Evolutionary conservation across 805 yeast species (phyloP).

Genomic region (Cyberlindnera mrakii): DNA sequence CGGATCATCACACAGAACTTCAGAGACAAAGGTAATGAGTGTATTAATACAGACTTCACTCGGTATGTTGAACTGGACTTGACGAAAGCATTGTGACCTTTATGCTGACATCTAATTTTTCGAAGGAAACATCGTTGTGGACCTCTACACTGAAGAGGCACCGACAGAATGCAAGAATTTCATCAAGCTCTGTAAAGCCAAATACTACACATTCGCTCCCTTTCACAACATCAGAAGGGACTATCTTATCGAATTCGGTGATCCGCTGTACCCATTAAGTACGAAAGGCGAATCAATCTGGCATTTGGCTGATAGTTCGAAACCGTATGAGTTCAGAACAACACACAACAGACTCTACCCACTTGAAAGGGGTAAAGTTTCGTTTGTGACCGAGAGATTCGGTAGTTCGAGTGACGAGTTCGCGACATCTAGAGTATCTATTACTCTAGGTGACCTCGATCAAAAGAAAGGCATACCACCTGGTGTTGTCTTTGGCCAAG

Average conservation of each 20-base stretch:
- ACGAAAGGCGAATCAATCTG: constrained; percentile 27
- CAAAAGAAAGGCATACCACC: constrained; percentile 10
- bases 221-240: constrained; percentile 38
- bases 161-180: constrained; percentile 40
- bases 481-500: constrained; percentile 39
- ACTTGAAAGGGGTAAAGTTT: constrained; percentile 30
- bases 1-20: too few relatives aligned
- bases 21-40: constrained; percentile 25
- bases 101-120: constrained; percentile 15
- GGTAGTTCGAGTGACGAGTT: constrained; percentile 3
- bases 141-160: constrained; percentile 31
- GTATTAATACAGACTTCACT: constrained; percentile 34
- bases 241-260: constrained; percentile 39
- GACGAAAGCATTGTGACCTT: too few relatives aligned
- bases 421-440: constrained; percentile 32
- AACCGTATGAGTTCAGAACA: constrained; percentile 10
- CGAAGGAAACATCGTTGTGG: constrained; percentile 46
- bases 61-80: constrained; percentile 21
- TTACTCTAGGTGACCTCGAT: constrained; percentile 29
- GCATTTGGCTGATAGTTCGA: constrained; percentile 22
- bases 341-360: constrained; percentile 22
- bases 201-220: constrained; percentile 47
- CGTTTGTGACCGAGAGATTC: constrained; percentile 17
- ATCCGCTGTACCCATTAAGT: constrained; percentile 37
- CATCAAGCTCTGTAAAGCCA: constrained; percentile 45